These are phyloP conservation scores for Colletotrichum ledebouriae DNA, from an alignment of 2,329 filamentous ascomycete species.

Conservation along the genomic window DNA sequence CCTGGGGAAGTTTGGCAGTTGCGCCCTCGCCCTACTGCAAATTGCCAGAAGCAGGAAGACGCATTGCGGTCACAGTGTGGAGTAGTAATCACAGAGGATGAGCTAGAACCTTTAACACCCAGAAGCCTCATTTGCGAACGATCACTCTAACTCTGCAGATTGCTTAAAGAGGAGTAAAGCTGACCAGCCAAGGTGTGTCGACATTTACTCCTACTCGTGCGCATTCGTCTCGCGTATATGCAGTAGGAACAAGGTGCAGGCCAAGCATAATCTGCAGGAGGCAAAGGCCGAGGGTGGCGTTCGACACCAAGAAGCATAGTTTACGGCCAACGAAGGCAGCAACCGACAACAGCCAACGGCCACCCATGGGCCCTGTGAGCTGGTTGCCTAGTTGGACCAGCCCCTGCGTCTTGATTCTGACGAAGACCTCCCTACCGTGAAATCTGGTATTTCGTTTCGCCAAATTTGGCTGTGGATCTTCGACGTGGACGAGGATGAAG, in stretches of 20 bases:
- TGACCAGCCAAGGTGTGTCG: conserved; percentile 23
- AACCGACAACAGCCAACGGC: conserved; percentile 11
- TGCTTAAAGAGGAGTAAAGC: conserved; percentile 10
- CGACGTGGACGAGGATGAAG: conserved; percentile 19
- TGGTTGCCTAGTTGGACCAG: conserved; percentile 10
- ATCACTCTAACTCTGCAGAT: conserved; percentile 18
- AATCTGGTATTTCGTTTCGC: conserved; percentile 17
- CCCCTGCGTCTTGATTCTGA: conserved; percentile 2
- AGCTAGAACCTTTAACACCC: background rate
- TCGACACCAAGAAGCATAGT: background rate
- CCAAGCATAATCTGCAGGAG: conserved; percentile 35
- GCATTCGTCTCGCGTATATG: conserved; percentile 18
- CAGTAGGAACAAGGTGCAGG: conserved; percentile 31
- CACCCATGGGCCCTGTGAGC: conserved; percentile 3
- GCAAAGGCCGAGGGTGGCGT: conserved; percentile 33
- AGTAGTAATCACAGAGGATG: conserved; percentile 18
- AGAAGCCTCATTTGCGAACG: conserved; percentile 28
- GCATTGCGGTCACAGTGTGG: conserved; percentile 15
- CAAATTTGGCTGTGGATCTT: conserved; percentile 3
- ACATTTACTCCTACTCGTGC: background rate
- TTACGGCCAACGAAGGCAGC: background rate
- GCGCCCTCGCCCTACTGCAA: background rate
- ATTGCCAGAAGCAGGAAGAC: conserved; percentile 8
- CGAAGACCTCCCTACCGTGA: background rate
- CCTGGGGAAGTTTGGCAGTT: conserved; percentile 11